Conservation (phyloP, 2,329 filamentous ascomycete species). For the Stemphylium beticola region DNA sequence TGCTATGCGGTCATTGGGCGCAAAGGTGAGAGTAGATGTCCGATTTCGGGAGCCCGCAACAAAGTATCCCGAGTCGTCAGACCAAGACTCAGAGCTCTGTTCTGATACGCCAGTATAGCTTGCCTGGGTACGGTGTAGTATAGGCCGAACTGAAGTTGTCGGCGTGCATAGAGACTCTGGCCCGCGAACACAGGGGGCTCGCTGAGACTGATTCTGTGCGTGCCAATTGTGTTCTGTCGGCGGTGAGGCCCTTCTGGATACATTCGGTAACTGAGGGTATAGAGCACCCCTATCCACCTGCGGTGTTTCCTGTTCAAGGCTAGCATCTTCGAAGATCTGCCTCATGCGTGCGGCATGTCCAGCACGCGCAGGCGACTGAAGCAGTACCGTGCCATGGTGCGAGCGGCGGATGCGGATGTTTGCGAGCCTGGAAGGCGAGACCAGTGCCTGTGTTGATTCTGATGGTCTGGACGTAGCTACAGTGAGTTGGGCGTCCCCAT, state of each 20-base stretch:
- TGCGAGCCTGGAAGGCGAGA: constrained; percentile 15
- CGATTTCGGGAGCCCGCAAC: constrained; percentile 2
- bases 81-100: constrained; percentile 34
- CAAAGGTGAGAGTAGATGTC: not conserved
- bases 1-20: constrained; percentile 15
- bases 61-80: constrained; percentile 36
- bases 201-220: not conserved
- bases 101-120: constrained; percentile 6
- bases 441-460: not conserved
- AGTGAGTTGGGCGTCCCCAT: not conserved
- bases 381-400: constrained; percentile 21
- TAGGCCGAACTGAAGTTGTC: not conserved
- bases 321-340: constrained; percentile 35
- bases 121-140: not conserved
- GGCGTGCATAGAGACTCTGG: constrained; percentile 8
- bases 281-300: not conserved
- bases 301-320: constrained; percentile 5
- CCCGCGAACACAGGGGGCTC: not conserved
- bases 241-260: constrained; percentile 23
- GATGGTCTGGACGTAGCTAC: not conserved
- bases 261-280: constrained; percentile 36
- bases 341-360: constrained; percentile 37
- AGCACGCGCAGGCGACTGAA: constrained; percentile 39
- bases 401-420: constrained; percentile 36
- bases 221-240: not conserved